Evolutionary conservation across 441 rosid species (phyloP), one percentile per base, ranked within the genome.

Genomic region (Eruca vesicaria): DNA sequence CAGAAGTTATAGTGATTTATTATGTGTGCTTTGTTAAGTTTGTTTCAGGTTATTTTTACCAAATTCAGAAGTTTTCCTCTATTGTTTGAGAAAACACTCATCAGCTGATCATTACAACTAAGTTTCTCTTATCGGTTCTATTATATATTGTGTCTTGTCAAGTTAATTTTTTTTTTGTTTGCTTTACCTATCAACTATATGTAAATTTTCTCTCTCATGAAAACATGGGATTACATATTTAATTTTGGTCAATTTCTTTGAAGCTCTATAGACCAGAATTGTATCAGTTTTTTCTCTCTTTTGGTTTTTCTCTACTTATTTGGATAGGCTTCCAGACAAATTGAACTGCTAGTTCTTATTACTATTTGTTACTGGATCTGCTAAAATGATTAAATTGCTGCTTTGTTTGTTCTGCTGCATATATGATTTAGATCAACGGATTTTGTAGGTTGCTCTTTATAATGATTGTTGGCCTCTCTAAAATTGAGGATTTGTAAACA

Each of bases 51-150:
- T 65, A 57, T 85, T 84, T 82, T 95, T 45, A 93, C 93, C 2
- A 89, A 83, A 20, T 91, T 91, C 80, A 80, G 74, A 41, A 90
- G 98, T 81, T 87, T 95, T 66, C 97, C 98, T 6, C 95, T 98
- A 4, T 83, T 95, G 86, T 91, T 93, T 60, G 91, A 93, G 78
- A 80, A 69, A 64, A 88, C 96, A 1, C 78, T 71, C 82, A 71
- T 41, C 97, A 95, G 70, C 79, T 95, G 82, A 87, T 85, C 0
- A 65, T 90, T 80, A 98, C 97, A 59, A 91, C 97, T 93, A 88
- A 79, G 71, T 9, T 68, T 43, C 50, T 43, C 18, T 43, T 43
- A 43, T 43, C 2, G 18, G 52, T 18, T 43, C 52, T 43, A 43
- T 43, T 43, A 43, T 43, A 43, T 43, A 43, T 43, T n/a, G 18